Conservation (phyloP, 2,329 filamentous ascomycete genomes). For the Pseudogymnoascus sp. region DNA sequence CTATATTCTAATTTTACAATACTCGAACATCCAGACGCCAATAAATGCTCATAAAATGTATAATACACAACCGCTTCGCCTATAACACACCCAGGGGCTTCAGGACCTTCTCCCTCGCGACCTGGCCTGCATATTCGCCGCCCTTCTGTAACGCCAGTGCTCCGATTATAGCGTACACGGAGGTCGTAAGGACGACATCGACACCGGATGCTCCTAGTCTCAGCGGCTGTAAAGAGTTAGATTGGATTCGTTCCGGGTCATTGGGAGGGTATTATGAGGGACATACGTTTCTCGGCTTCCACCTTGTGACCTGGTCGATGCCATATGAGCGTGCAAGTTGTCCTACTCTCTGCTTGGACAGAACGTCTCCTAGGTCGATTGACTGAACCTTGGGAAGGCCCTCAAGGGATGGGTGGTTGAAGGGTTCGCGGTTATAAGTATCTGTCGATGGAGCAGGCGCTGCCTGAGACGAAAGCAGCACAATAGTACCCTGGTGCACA, state of each 20-base stretch:
- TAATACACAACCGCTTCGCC: constrained; percentile 15
- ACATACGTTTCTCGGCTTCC: constrained; percentile 77
- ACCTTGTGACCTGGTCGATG: constrained; percentile 69
- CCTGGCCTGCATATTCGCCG: constrained; percentile 64
- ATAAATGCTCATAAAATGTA: constrained; percentile 12
- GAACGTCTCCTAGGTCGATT: constrained; percentile 51
- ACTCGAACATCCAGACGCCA: constrained; percentile 20
- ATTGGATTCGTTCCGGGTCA: background rate
- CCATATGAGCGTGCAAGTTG: constrained; percentile 63
- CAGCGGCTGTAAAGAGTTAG: constrained; percentile 41
- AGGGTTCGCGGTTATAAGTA: constrained; percentile 49
- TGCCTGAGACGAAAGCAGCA: constrained; percentile 37
- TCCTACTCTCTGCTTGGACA: constrained; percentile 59
- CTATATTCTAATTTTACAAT: constrained; percentile 23
- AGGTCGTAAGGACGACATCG: constrained; percentile 65
- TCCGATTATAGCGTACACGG: constrained; percentile 79
- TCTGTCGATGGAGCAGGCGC: constrained; percentile 30
- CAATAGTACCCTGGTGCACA: constrained; percentile 58
- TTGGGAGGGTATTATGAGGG: background rate
- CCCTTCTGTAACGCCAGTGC: constrained; percentile 86
- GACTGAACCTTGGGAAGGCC: constrained; percentile 66
- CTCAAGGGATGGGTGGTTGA: constrained; percentile 61
- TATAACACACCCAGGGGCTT: constrained; percentile 28
- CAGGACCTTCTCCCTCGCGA: constrained; percentile 60
- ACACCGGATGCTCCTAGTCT: constrained; percentile 67